These are phyloP conservation scores for Puccinia horiana DNA, from an alignment of 1,284 basidiomycete species.

Conservation along the genomic window DNA sequence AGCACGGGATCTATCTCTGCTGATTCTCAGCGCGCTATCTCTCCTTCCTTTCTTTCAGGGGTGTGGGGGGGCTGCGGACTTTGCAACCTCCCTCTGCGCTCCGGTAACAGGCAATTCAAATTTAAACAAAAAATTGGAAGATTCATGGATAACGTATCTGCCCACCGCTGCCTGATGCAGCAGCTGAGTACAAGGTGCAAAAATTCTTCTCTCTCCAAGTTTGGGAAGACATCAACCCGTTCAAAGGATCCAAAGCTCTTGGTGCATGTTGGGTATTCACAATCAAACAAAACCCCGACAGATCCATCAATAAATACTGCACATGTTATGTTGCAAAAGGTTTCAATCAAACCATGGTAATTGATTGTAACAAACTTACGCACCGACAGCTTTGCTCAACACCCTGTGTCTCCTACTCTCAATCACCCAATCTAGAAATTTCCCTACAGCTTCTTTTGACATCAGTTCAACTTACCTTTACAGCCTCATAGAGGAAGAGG, in stretches of 20 bases:
- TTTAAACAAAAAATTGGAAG: too few species aligned
- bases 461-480: background rate
- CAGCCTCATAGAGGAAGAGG: background rate
- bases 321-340: slow-evolving; percentile 11
- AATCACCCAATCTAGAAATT: background rate
- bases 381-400: background rate
- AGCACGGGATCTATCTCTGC: too few species aligned
- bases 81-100: too few species aligned
- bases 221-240: too few species aligned
- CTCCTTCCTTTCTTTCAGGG: too few species aligned
- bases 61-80: too few species aligned
- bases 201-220: too few species aligned
- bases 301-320: background rate
- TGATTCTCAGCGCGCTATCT: too few species aligned
- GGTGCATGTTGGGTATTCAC: background rate
- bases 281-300: background rate
- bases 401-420: background rate
- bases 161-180: too few species aligned
- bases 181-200: too few species aligned
- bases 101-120: too few species aligned
- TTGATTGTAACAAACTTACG: background rate
- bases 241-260: background rate
- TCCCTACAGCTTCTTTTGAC: background rate
- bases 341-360: background rate
- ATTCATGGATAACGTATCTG: too few species aligned